Evolutionary conservation across 108 stramenopile genomes (phyloP).

Genomic region (Cyclostephanos invisitatus): DNA sequence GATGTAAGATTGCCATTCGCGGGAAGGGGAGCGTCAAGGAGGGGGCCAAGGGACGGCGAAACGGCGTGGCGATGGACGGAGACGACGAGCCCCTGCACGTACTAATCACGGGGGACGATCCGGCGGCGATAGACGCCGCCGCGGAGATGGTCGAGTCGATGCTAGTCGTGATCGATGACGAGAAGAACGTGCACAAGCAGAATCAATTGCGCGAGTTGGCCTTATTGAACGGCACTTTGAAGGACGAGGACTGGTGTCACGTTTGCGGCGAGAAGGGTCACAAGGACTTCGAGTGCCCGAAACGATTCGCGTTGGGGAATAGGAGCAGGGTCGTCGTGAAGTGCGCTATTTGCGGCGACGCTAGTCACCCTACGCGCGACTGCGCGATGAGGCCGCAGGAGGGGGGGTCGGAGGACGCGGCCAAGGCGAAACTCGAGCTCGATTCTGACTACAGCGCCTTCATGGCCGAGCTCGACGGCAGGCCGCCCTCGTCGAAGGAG

Average conservation of each 20-base stretch:
- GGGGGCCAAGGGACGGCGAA: conserved; percentile 87
- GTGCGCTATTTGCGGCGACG: conserved; percentile 99
- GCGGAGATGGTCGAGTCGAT: conserved; percentile 91
- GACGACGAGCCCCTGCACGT: conserved; percentile 97
- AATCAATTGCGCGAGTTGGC: conserved; percentile 95
- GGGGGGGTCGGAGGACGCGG: conserved; percentile 18
- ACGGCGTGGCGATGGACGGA: conserved; percentile 69
- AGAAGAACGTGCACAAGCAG: conserved; percentile 98
- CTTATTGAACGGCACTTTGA: conserved; percentile 97
- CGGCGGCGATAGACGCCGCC: conserved; percentile 85
- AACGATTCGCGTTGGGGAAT: conserved; percentile 58
- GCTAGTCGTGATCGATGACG: conserved; percentile 96
- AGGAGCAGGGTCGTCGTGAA: conserved; percentile 60
- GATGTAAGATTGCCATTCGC: conserved; percentile 98
- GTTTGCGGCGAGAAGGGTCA: conserved; percentile 98
- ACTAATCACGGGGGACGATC: conserved; percentile 92
- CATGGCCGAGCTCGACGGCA: conserved; percentile 97
- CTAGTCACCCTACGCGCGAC: conserved; percentile 96
- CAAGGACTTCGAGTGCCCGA: conserved; percentile 94
- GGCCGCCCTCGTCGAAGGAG: conserved; percentile 12
- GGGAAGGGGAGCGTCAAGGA: conserved; percentile 97
- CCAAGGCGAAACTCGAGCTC: conserved; percentile 67
- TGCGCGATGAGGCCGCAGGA: conserved; percentile 60
- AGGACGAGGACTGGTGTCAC: conserved; percentile 96
- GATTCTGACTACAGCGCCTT: conserved; percentile 94